Evolutionary conservation across 805 yeast genomes (phyloP).

Genomic region (Cyberlindnera samutprakarnensis): DNA sequence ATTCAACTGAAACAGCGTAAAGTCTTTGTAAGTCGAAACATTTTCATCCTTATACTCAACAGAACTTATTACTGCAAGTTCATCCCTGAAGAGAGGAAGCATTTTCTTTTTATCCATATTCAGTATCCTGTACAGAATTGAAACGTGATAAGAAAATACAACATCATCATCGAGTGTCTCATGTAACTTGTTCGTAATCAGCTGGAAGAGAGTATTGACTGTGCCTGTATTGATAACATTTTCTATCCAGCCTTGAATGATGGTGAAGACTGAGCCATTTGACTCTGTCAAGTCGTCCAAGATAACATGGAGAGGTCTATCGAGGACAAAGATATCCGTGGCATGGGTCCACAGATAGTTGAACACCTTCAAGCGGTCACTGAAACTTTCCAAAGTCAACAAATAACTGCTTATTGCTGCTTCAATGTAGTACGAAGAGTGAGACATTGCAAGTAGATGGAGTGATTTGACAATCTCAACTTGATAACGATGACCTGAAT

Average conservation of each 20-base stretch:
- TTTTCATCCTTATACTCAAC: constrained; percentile 35
- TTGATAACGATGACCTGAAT: constrained; percentile 41
- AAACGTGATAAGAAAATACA: constrained; percentile 54
- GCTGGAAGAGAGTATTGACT: constrained; percentile 51
- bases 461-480: constrained; percentile 64
- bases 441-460: constrained; percentile 50
- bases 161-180: constrained; percentile 51
- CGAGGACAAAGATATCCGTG: constrained; percentile 39
- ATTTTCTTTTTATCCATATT: constrained; percentile 35
- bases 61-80: constrained; percentile 49
- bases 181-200: constrained; percentile 49
- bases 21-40: constrained; percentile 54
- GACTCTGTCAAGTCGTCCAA: constrained; percentile 52
- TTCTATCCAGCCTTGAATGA: constrained; percentile 43
- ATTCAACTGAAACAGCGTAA: constrained; percentile 38
- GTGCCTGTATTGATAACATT: constrained; percentile 42
- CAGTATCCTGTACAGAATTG: constrained; percentile 45
- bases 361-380: constrained; percentile 45
- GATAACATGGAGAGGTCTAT: constrained; percentile 58
- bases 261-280: constrained; percentile 34
- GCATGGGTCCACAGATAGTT: constrained; percentile 73
- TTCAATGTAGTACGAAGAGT: constrained; percentile 52
- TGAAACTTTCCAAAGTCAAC: constrained; percentile 29
- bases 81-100: constrained; percentile 44
- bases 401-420: constrained; percentile 62